phyloP scores from a whole-genome alignment of 768 basidiomycete species.

The Phallus indusiatus region DNA sequence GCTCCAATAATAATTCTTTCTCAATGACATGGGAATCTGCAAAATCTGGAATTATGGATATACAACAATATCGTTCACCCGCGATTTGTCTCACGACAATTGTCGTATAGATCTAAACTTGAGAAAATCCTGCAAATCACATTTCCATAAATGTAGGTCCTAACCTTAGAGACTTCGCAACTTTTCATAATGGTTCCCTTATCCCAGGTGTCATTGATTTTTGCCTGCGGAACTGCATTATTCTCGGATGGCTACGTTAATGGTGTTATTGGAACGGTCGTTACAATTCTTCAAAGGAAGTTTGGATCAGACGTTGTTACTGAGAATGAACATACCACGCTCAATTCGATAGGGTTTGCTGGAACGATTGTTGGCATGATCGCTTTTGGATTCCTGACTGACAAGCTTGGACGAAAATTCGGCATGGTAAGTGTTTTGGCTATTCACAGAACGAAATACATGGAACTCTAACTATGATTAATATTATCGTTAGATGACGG shows the following conservation, averaged over 20 bases:
- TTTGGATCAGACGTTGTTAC: conserved; percentile 22
- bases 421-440: conserved; percentile 20
- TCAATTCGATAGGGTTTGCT: conserved; percentile 26
- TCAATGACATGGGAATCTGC: too few relatives aligned
- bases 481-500: conserved; percentile 14
- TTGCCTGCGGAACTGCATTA: conserved; percentile 40
- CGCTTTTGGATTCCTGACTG: conserved; percentile 19
- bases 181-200: conserved; percentile 13
- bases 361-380: conserved; percentile 29
- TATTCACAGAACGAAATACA: neutral
- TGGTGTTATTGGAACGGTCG: conserved; percentile 18
- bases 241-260: conserved; percentile 18
- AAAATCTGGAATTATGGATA: too few relatives aligned
- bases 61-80: too few relatives aligned
- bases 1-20: too few relatives aligned
- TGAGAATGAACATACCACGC: conserved; percentile 20
- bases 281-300: conserved; percentile 21
- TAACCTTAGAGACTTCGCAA: too few relatives aligned
- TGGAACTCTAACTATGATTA: neutral
- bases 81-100: too few relatives aligned
- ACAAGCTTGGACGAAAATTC: conserved; percentile 28
- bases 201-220: conserved; percentile 68
- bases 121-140: too few relatives aligned
- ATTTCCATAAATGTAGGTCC: too few relatives aligned
- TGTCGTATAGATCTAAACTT: too few relatives aligned